Conservation (phyloP, 2,329 filamentous ascomycete genomes). For the Xylaria arbuscula region DNA sequence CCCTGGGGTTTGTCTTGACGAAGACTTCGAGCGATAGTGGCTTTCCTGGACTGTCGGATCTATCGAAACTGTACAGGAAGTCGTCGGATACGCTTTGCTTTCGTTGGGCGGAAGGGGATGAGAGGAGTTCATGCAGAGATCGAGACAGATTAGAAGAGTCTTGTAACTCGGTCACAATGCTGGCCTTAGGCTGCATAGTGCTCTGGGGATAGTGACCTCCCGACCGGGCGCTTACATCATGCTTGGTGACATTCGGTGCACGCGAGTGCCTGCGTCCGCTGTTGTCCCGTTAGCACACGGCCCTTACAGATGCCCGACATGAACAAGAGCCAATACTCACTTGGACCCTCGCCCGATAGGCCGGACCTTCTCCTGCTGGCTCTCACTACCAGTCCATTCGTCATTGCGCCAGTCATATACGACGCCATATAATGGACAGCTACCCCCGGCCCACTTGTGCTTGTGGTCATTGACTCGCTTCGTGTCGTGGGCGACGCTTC, state of each 20-base stretch:
- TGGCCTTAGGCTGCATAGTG: conserved; percentile 51
- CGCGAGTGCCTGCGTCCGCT: conserved; percentile 28
- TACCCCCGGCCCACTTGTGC: conserved; percentile 57
- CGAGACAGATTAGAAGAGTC: conserved; percentile 51
- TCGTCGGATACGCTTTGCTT: conserved; percentile 49
- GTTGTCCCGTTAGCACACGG: conserved; percentile 10
- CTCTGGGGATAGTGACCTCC: conserved; percentile 42
- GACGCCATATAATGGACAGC: conserved; percentile 49
- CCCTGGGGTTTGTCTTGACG: conserved; percentile 52
- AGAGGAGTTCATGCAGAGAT: conserved; percentile 52
- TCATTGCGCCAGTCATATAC: conserved; percentile 15
- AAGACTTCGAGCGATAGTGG: conserved; percentile 56
- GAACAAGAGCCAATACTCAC: conserved; percentile 46
- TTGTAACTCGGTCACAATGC: conserved; percentile 52
- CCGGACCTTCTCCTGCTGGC: conserved; percentile 51
- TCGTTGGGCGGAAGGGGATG: conserved; percentile 42
- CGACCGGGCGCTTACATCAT: conserved; percentile 35
- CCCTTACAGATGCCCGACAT: not conserved
- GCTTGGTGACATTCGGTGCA: conserved; percentile 54
- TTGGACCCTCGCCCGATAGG: conserved; percentile 48
- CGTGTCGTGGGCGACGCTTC: conserved; percentile 56
- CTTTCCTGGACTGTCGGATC: conserved; percentile 53
- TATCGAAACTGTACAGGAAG: conserved; percentile 59
- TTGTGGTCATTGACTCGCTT: conserved; percentile 58
- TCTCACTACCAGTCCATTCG: conserved; percentile 44